Percentiles rank a stretch among this genome's conserved stretches.
phyloP scores from a whole-genome alignment of 257 asterid genomes.

The Gynochthodes officinalis region DNA sequence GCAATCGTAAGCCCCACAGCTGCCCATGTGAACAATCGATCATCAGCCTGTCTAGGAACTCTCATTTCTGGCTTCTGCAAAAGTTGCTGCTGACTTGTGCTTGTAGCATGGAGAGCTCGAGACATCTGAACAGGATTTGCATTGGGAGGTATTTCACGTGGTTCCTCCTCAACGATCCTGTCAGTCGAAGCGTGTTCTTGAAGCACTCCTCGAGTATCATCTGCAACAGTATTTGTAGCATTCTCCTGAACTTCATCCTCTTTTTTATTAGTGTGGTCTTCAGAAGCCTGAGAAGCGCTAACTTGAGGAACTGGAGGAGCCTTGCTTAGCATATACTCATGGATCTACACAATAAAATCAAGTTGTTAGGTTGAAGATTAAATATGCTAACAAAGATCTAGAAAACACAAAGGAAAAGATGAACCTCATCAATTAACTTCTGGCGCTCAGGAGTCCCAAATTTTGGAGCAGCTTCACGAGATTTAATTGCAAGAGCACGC shows the following conservation, averaged over 20 bases:
- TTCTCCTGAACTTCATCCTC: slow-evolving; percentile 32
- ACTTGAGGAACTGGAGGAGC: slow-evolving; percentile 58
- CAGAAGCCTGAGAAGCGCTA: slow-evolving; percentile 26
- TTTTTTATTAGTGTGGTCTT: slow-evolving; percentile 26
- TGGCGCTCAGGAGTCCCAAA: slow-evolving; percentile 73
- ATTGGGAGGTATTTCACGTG: slow-evolving; percentile 31
- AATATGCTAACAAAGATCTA: not conserved
- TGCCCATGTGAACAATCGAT: slow-evolving; percentile 79
- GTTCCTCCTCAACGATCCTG: slow-evolving; percentile 35
- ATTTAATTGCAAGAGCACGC: slow-evolving; percentile 67
- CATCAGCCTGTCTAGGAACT: slow-evolving; percentile 55
- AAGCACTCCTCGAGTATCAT: slow-evolving; percentile 33
- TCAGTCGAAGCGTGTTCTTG: slow-evolving; percentile 28
- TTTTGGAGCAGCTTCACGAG: slow-evolving; percentile 68
- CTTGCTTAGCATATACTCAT: slow-evolving; percentile 72
- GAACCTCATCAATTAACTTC: slow-evolving; percentile 76
- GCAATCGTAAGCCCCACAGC: slow-evolving; percentile 81
- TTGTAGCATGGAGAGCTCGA: slow-evolving; percentile 25
- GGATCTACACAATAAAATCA: slow-evolving; percentile 47
- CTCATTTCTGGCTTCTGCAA: slow-evolving; percentile 36
- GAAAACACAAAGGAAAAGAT: not conserved
- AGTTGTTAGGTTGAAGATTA: not conserved
- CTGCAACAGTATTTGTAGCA: slow-evolving; percentile 27
- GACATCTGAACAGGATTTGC: slow-evolving; percentile 38
- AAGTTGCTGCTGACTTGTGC: slow-evolving; percentile 33